A percentile compares a stretch with the other conserved stretches of the same genome.
These are phyloP conservation scores for Hypoxylon cercidicola DNA, from an alignment of 495 filamentous ascomycete species.

Conservation along the genomic window DNA sequence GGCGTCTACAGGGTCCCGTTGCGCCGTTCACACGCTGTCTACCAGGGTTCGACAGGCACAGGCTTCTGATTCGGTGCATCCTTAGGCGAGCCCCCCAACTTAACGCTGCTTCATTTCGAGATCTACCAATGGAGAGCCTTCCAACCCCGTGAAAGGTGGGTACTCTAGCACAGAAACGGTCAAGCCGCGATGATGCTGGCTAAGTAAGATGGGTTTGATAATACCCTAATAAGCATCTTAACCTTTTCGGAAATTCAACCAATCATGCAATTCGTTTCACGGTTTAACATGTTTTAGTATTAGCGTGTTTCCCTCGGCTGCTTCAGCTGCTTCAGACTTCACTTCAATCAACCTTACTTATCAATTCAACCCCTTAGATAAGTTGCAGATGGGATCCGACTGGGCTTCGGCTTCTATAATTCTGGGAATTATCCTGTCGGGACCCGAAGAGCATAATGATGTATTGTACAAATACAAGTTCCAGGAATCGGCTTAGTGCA, in stretches of 20 bases:
- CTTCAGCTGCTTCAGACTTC: too few species aligned
- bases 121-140: slow-evolving; percentile 27
- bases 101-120: slow-evolving; percentile 40
- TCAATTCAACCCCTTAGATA: too few species aligned
- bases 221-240: slow-evolving; percentile 21
- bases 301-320: too few species aligned
- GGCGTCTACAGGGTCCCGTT: not conserved
- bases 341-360: too few species aligned
- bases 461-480: too few species aligned
- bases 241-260: slow-evolving; percentile 7
- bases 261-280: slow-evolving; percentile 9
- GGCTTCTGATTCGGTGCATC: slow-evolving; percentile 28
- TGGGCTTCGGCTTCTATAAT: too few species aligned
- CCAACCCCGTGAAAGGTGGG: slow-evolving; percentile 18
- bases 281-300: too few species aligned
- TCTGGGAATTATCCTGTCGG: too few species aligned
- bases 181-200: slow-evolving; percentile 26
- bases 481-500: too few species aligned
- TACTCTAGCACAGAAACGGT: slow-evolving; percentile 28
- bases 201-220: slow-evolving; percentile 16
- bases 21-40: slow-evolving; percentile 14
- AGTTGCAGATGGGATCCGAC: too few species aligned
- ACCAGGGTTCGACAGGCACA: slow-evolving; percentile 32
- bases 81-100: slow-evolving; percentile 15
- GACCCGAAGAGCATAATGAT: too few species aligned